Evolutionary conservation across 2,329 filamentous ascomycete genomes (phyloP).

Genomic region (Nannizzia gypsea): DNA sequence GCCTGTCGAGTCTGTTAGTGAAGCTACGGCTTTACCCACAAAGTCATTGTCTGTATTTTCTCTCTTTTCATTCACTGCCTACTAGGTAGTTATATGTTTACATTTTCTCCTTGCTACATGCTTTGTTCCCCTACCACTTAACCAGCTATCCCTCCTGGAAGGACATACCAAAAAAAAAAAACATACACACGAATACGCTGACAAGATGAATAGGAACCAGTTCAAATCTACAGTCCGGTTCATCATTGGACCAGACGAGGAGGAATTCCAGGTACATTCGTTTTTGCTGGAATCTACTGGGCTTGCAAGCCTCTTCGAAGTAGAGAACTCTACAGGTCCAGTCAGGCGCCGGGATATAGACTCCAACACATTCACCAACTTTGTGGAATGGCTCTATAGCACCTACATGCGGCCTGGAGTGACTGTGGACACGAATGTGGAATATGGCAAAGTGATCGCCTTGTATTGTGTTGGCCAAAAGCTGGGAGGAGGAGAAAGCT

Average conservation of each 20-base stretch:
- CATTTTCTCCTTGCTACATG: too few species aligned
- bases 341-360: constrained; percentile 5
- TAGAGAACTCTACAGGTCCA: neutral
- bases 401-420: neutral
- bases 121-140: neutral
- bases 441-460: neutral
- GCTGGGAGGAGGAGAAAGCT: neutral
- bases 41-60: neutral
- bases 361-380: constrained; percentile 1
- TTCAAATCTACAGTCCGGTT: constrained; percentile 3
- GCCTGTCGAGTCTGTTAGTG: neutral
- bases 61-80: too few species aligned
- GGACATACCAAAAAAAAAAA: neutral
- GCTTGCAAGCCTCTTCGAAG: neutral
- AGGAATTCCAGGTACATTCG: constrained; percentile 8
- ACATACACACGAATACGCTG: neutral
- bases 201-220: neutral
- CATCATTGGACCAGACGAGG: constrained; percentile 4
- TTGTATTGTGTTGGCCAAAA: constrained; percentile 7
- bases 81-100: too few species aligned
- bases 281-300: neutral
- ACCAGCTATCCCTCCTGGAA: neutral
- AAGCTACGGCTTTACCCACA: neutral
- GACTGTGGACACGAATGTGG: neutral
- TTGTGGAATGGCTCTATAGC: constrained; percentile 7